Evolutionary conservation across 2,329 filamentous ascomycete genomes (phyloP).

Genomic region (Sphaerulina vaccinii): DNA sequence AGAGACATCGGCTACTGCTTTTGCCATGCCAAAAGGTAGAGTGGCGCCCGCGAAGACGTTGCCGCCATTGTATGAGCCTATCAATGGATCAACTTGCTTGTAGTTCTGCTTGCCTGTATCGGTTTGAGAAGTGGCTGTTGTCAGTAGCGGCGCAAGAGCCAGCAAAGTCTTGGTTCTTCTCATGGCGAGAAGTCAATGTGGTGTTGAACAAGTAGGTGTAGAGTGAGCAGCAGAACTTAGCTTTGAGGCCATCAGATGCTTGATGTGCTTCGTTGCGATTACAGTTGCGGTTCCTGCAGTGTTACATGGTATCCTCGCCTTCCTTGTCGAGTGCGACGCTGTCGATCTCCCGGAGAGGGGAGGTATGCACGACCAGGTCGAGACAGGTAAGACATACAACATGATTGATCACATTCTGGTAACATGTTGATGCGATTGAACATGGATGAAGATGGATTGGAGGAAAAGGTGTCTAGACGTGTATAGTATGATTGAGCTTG

Average conservation of each 20-base stretch:
- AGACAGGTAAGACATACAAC: too few relatives aligned
- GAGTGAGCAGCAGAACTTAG: not conserved
- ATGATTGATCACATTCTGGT: too few relatives aligned
- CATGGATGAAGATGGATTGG: too few relatives aligned
- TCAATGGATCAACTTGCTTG: constrained; percentile 43
- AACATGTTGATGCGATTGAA: too few relatives aligned
- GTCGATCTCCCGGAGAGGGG: constrained; percentile 2
- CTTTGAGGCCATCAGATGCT: not conserved
- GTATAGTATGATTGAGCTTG: too few relatives aligned
- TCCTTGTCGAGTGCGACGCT: not conserved
- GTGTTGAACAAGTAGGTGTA: not conserved
- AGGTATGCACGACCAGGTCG: too few relatives aligned
- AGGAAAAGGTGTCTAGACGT: too few relatives aligned
- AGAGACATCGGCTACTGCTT: constrained; percentile 47
- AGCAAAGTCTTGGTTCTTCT: not conserved
- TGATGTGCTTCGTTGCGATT: not conserved
- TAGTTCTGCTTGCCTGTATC: constrained; percentile 13
- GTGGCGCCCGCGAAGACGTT: constrained; percentile 44
- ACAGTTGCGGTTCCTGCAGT: not conserved
- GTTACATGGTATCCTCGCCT: constrained; percentile 2
- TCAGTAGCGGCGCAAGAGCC: not conserved
- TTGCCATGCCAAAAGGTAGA: constrained; percentile 47
- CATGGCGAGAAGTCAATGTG: not conserved
- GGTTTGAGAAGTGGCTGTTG: not conserved
- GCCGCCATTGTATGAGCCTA: constrained; percentile 42